phyloP scores from a whole-genome alignment of 2,329 filamentous ascomycete species.

The Pestalotiopsis sp. region DNA sequence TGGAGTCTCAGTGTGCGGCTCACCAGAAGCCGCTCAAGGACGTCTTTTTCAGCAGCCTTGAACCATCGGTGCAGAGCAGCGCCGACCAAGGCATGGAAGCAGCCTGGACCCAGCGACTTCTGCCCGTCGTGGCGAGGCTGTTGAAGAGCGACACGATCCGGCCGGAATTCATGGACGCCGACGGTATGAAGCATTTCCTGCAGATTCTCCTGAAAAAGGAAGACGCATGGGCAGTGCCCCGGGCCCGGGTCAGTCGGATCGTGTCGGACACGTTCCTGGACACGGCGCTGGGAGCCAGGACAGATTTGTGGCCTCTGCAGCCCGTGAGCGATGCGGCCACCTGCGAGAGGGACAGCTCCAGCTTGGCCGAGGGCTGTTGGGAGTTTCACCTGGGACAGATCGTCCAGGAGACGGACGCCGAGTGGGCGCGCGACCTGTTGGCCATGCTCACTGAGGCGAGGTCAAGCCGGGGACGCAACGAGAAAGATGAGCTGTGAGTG shows the following conservation, averaged over 20 bases:
- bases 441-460: conserved; percentile 21
- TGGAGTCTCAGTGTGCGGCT: conserved; percentile 37
- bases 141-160: conserved; percentile 57
- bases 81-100: conserved; percentile 21
- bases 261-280: conserved; percentile 70
- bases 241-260: conserved; percentile 59
- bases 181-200: conserved; percentile 58
- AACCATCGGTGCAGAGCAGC: conserved; percentile 22
- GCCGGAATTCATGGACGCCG: conserved; percentile 54
- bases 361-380: conserved; percentile 57
- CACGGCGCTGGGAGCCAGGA: conserved; percentile 60
- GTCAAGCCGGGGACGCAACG: conserved; percentile 45
- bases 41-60: conserved; percentile 45
- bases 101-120: conserved; percentile 27
- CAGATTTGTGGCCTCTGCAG: conserved; percentile 57
- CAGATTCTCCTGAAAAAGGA: conserved; percentile 51
- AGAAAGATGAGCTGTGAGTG: conserved; percentile 2
- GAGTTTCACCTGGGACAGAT: conserved; percentile 53
- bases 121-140: conserved; percentile 58
- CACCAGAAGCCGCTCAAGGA: conserved; percentile 32
- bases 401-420: conserved; percentile 38
- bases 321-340: conserved; percentile 34
- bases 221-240: conserved; percentile 51
- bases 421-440: conserved; percentile 46
- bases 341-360: conserved; percentile 35